phyloP scores from a whole-genome alignment of 768 basidiomycete species.

The Rhizopogon salebrosus region DNA sequence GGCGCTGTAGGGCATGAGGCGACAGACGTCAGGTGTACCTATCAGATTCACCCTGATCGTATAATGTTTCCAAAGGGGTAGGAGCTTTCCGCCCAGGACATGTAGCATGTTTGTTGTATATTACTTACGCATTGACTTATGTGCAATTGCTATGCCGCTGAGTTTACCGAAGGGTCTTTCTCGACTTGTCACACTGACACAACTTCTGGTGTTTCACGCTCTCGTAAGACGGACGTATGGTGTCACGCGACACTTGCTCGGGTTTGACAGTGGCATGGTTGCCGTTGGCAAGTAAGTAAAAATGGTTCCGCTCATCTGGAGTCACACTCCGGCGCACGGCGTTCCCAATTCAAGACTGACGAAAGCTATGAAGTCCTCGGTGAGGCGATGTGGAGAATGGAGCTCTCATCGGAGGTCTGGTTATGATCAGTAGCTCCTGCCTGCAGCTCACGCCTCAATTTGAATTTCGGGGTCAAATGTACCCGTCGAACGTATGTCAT shows the following conservation, averaged over 20 bases:
- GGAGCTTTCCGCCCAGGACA: not conserved
- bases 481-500: not conserved
- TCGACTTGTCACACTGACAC: not conserved
- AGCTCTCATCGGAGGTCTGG: not conserved
- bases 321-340: not conserved
- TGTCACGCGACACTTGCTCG: not conserved
- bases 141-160: slow-evolving; percentile 1
- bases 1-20: slow-evolving; percentile 3
- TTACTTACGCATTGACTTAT: not conserved
- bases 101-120: not conserved
- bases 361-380: not conserved
- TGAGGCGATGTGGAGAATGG: not conserved
- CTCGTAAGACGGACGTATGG: not conserved
- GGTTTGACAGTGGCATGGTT: not conserved
- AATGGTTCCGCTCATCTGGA: no score
- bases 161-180: not conserved
- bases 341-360: not conserved
- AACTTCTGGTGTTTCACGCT: not conserved
- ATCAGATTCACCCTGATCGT: slow-evolving; percentile 24
- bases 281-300: not conserved
- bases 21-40: slow-evolving; percentile 12
- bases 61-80: slow-evolving; percentile 12
- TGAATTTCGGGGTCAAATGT: not conserved
- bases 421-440: not conserved
- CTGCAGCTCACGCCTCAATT: not conserved